Evolutionary conservation across 331 rosid species (phyloP).

Genomic region (Prunus yedoensis): DNA sequence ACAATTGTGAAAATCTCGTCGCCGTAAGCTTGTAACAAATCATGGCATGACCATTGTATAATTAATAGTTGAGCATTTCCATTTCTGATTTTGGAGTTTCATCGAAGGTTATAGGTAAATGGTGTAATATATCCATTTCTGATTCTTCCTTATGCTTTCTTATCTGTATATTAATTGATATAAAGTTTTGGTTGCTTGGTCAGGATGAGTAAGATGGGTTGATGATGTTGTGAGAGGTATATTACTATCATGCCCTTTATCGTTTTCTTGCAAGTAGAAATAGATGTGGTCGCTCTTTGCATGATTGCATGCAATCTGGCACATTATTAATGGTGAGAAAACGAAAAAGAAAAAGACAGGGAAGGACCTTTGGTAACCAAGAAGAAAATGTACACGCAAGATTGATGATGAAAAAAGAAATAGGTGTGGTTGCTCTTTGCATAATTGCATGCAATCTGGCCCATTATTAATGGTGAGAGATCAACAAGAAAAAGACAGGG

Average conservation of each 20-base stretch:
- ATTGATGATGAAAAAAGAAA: not conserved
- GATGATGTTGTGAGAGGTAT: not conserved
- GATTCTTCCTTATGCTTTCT: not conserved
- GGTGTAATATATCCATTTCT: not conserved
- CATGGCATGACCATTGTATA: not conserved
- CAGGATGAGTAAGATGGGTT: not conserved
- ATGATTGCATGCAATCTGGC: not conserved
- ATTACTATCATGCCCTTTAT: not conserved
- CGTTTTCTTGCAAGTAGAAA: not conserved
- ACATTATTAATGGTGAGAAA: not conserved
- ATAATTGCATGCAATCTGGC: slow-evolving; percentile 1
- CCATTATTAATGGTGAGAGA: not conserved
- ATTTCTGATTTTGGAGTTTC: not conserved
- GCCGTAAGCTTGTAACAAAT: not conserved
- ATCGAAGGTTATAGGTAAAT: not conserved
- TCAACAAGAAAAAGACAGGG: not conserved
- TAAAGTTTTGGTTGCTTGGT: not conserved
- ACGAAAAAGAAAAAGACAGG: not conserved
- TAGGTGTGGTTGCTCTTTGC: not conserved
- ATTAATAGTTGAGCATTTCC: not conserved
- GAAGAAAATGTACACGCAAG: not conserved
- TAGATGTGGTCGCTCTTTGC: not conserved
- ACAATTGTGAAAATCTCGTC: not conserved
- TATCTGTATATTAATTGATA: not conserved
- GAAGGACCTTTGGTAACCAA: not conserved